Conservation (phyloP, 129 eudicot species). For the Ambrosia artemisiifolia region DNA sequence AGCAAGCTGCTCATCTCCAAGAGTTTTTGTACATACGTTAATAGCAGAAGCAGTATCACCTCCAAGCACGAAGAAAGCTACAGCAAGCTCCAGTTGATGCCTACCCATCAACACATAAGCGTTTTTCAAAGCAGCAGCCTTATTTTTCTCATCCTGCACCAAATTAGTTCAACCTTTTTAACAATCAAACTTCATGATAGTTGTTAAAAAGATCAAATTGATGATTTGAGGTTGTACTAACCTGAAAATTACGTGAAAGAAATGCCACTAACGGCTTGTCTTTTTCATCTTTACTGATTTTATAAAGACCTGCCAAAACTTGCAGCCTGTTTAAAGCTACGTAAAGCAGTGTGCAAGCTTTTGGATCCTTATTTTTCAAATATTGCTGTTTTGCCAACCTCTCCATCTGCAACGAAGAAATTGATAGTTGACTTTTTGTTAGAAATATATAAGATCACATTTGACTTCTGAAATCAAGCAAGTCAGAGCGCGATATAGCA, state of each 20-base stretch:
- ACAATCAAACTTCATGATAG: not conserved
- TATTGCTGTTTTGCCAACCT: constrained; percentile 86
- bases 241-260: constrained; percentile 94
- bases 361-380: constrained; percentile 80
- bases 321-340: constrained; percentile 88
- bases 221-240: constrained; percentile 22
- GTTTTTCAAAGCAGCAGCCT: constrained; percentile 96
- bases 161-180: not conserved
- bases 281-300: constrained; percentile 88
- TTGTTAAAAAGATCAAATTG: constrained; percentile 6
- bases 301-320: constrained; percentile 94
- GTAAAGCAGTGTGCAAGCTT: constrained; percentile 88
- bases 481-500: constrained; percentile 24
- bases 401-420: constrained; percentile 67
- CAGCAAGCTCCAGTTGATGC: constrained; percentile 94
- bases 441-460: not conserved
- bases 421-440: not conserved
- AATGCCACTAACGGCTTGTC: constrained; percentile 94
- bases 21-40: constrained; percentile 84
- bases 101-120: constrained; percentile 95
- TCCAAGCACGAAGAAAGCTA: constrained; percentile 95
- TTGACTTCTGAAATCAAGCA: not conserved
- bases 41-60: constrained; percentile 92
- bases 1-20: constrained; percentile 96
- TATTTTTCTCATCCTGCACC: constrained; percentile 86